Percentiles rank a stretch among this genome's conserved stretches.
Conservation (phyloP, 2,329 filamentous ascomycete genomes). For the Aspergillus ruber region DNA sequence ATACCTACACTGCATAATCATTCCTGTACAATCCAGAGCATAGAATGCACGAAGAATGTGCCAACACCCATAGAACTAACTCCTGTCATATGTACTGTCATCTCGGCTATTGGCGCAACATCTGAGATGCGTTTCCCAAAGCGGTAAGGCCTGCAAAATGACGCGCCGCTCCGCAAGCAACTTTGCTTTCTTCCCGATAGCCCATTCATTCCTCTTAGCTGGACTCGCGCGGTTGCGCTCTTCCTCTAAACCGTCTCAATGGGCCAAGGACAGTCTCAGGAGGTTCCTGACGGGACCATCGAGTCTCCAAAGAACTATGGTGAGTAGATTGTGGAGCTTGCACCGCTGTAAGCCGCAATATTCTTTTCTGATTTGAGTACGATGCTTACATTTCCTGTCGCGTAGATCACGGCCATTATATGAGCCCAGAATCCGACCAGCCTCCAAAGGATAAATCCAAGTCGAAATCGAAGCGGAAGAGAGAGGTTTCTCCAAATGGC, state of each 20-base stretch:
- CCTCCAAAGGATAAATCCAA: neutral
- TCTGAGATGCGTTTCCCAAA: neutral
- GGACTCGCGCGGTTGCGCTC: neutral
- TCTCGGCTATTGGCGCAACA: neutral
- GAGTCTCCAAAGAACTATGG: slow-evolving; percentile 3
- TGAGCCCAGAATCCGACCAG: too few species aligned
- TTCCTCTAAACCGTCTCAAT: slow-evolving; percentile 5
- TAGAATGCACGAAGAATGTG: neutral
- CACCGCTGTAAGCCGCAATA: neutral
- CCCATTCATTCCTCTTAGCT: neutral
- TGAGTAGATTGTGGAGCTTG: slow-evolving; percentile 2
- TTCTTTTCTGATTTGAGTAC: too few species aligned
- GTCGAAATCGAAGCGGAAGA: slow-evolving; percentile 7
- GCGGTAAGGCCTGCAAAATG: slow-evolving; percentile 1
- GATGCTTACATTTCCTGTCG: too few species aligned
- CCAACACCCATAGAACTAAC: too few species aligned
- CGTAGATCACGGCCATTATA: too few species aligned
- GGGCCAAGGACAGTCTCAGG: slow-evolving; percentile 17
- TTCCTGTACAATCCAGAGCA: neutral
- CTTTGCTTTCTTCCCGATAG: slow-evolving; percentile 1
- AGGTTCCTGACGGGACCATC: slow-evolving; percentile 1
- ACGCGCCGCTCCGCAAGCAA: neutral
- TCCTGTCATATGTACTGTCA: neutral
- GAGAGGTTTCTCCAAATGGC: slow-evolving; percentile 4
- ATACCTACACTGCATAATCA: neutral